Base-by-base conservation (phyloP, 2,329 filamentous ascomycete genomes). In the Ophiosphaerella korrae region DNA sequence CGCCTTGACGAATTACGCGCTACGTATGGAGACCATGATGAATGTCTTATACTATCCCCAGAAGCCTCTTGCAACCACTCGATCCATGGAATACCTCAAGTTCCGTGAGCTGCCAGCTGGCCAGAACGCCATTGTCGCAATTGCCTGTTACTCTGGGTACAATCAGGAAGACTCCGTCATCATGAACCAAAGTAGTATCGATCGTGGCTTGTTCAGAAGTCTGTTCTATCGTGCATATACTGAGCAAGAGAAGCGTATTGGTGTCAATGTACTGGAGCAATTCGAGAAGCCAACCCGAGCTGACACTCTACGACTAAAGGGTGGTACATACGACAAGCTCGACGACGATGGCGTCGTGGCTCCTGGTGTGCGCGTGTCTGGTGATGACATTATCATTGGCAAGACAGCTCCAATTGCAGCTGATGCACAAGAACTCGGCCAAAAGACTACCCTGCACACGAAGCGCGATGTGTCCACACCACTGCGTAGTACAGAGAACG, bases 91-190 rank as follows among this genome's bases (percentile, higher is more conserved):
- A 74, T 97, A 95, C 75, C 81, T 99, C 65, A 96, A 96, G 70
- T 99, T 99, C 87, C 86, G 94, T 77, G 94, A 99, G 75, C 80
- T 99, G 52, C 94, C 94, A 14, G 94, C 94, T 13, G 94, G 94
- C 2, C 94, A 99, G 74, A 99, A 99, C 68, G 94, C 94, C 16
- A 99, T 99, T 65, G 94, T 99, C 11, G 95, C 94, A 35, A 99
- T 99, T 76, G 87, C 92, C 52, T 95, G 90, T 74, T 99, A 99
- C 77, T 96, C 92, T 47, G 94, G 94, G 53, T 99, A 99, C 81
- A 99, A 99, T 76, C 95, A 99, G 74, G 94, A 99, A 91, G 94
- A 99, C 86, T 99, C 94, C 62, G 93, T 99, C 62, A 96, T 99
- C 68, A 97, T 99, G 94, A 99, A 99, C 75, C 94, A 99, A 79